Percentiles rank a stretch among this genome's conserved stretches.
phyloP scores from a whole-genome alignment of 768 basidiomycete species.

The Coprinopsis sp. region DNA sequence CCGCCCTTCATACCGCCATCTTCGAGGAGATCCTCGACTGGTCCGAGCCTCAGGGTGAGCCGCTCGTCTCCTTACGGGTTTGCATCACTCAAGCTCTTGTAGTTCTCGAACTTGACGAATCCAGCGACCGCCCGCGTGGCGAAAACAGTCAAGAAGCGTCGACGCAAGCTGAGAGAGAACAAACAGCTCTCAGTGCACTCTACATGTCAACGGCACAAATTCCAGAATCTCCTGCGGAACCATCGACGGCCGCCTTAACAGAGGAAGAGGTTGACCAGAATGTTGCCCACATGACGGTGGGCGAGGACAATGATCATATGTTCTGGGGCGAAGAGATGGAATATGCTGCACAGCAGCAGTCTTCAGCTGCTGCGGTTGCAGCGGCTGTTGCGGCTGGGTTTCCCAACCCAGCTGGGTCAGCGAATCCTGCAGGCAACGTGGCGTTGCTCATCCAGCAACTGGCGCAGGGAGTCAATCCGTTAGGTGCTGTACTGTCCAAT shows the following conservation, averaged over 20 bases:
- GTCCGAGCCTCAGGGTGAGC: slow-evolving; percentile 78
- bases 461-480: slow-evolving; percentile 19
- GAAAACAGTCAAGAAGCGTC: slow-evolving; percentile 63
- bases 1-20: slow-evolving; percentile 73
- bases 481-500: slow-evolving; percentile 6
- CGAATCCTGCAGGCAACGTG: not conserved
- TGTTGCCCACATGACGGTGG: slow-evolving; percentile 62
- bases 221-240: slow-evolving; percentile 76
- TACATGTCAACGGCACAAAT: slow-evolving; percentile 70
- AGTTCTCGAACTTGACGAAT: slow-evolving; percentile 64
- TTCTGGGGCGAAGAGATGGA: slow-evolving; percentile 55
- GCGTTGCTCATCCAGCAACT: slow-evolving; percentile 23
- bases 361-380: slow-evolving; percentile 20
- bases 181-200: slow-evolving; percentile 67
- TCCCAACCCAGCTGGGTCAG: slow-evolving; percentile 23
- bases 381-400: slow-evolving; percentile 62
- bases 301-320: slow-evolving; percentile 56
- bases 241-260: slow-evolving; percentile 46
- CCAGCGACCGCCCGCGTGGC: slow-evolving; percentile 56
- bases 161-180: slow-evolving; percentile 73
- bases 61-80: slow-evolving; percentile 16
- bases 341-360: not conserved
- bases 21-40: slow-evolving; percentile 88
- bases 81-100: slow-evolving; percentile 19
- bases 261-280: slow-evolving; percentile 69